Percentiles rank a stretch among this genome's conserved stretches.
These are phyloP conservation scores for Cladophialophora yegresii DNA, from an alignment of 2,329 filamentous ascomycete species.

Conservation along the genomic window DNA sequence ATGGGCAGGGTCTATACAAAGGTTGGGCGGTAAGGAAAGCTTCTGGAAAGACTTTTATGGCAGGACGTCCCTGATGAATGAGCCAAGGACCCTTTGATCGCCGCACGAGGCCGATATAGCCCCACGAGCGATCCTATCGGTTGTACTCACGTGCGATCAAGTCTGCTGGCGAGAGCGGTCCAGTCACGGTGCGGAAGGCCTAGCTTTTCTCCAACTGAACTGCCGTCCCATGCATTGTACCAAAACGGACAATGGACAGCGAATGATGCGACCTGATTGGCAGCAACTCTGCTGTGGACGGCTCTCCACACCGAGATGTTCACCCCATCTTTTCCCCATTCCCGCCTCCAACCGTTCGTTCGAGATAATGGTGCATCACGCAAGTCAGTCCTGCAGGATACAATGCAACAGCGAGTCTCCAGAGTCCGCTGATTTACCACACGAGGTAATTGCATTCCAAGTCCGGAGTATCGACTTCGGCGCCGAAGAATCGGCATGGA, in stretches of 20 bases:
- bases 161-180: slow-evolving; percentile 7
- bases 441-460: slow-evolving; percentile 10
- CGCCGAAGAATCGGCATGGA: background rate
- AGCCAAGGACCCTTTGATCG: slow-evolving; percentile 12
- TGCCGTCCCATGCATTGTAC: slow-evolving; percentile 31
- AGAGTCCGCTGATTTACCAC: slow-evolving; percentile 3
- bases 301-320: slow-evolving; percentile 20
- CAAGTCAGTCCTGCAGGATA: background rate
- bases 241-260: slow-evolving; percentile 29
- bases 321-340: slow-evolving; percentile 14
- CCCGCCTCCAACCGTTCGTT: background rate
- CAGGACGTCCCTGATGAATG: background rate
- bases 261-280: slow-evolving; percentile 20
- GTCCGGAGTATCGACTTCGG: background rate
- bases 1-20: background rate
- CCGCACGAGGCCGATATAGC: slow-evolving; percentile 13
- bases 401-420: background rate
- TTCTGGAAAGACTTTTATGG: slow-evolving; percentile 5
- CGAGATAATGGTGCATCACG: background rate
- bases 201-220: slow-evolving; percentile 25
- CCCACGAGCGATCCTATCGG: slow-evolving; percentile 16
- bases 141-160: slow-evolving; percentile 9
- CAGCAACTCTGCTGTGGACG: slow-evolving; percentile 4
- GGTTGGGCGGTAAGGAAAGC: background rate
- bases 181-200: slow-evolving; percentile 9